Evolutionary conservation across 2,329 filamentous ascomycete species (phyloP).

Genomic region (Cylindrodendrum hubeiense): DNA sequence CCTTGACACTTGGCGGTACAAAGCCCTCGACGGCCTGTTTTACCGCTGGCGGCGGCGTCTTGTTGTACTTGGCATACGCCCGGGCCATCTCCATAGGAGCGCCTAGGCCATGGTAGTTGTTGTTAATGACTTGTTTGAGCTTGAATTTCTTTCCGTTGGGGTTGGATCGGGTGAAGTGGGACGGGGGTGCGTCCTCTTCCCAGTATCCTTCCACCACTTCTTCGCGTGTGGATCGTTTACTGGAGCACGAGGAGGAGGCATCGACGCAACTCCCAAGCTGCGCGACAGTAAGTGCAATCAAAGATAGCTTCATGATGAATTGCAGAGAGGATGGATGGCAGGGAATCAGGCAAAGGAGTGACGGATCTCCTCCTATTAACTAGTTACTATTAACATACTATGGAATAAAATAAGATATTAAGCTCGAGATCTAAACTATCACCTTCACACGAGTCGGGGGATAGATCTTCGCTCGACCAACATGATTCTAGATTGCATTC

Average conservation of each 20-base stretch:
- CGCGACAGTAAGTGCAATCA: conserved; percentile 2
- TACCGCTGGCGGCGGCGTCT: conserved; percentile 45
- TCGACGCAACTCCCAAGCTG: conserved; percentile 8
- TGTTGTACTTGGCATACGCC: conserved; percentile 54
- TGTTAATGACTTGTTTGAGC: conserved; percentile 51
- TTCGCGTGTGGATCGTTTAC: not conserved
- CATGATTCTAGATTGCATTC: not conserved
- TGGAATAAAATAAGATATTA: too few species aligned
- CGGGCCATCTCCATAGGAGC: conserved; percentile 45
- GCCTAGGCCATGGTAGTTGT: conserved; percentile 48
- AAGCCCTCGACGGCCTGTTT: conserved; percentile 37
- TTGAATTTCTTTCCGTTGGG: conserved; percentile 40
- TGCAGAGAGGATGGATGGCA: not conserved
- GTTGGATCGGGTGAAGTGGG: conserved; percentile 19
- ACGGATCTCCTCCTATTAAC: not conserved
- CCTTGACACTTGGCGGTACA: conserved; percentile 20
- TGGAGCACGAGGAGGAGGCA: not conserved
- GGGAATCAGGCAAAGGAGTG: too few species aligned
- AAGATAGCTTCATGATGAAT: conserved; percentile 25
- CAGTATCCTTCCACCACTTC: conserved; percentile 14
- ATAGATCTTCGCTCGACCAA: not conserved
- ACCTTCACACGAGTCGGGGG: not conserved
- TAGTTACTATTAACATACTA: too few species aligned
- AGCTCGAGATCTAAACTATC: not conserved
- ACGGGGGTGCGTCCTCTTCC: conserved; percentile 16